phyloP scores from a whole-genome alignment of 768 basidiomycete genomes.

The Phanerochaete carnosa region DNA sequence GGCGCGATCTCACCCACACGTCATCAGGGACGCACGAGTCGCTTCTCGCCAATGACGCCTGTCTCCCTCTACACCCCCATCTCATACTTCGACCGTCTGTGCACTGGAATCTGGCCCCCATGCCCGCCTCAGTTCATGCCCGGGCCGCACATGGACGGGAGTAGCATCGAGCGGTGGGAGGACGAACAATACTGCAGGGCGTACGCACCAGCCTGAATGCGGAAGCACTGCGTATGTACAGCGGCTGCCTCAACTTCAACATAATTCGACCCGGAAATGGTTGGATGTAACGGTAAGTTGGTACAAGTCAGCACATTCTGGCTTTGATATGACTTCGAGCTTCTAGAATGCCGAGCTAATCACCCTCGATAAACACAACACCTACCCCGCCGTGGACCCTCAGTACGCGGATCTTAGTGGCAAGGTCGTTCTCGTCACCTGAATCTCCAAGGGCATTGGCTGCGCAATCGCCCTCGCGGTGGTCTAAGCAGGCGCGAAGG shows the following conservation, averaged over 20 bases:
- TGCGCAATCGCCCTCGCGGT: conserved; percentile 20
- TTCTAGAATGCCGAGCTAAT: too few relatives aligned
- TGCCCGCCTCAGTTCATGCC: conserved; percentile 67
- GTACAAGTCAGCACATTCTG: too few relatives aligned
- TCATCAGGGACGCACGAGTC: conserved; percentile 55
- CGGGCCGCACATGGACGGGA: conserved; percentile 63
- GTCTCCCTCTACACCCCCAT: conserved; percentile 55
- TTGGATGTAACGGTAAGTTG: too few relatives aligned
- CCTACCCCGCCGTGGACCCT: conserved; percentile 28
- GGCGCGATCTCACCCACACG: conserved; percentile 64
- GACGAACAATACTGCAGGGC: conserved; percentile 53
- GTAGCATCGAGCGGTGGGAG: conserved; percentile 77
- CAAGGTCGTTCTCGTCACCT: conserved; percentile 26
- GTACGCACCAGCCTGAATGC: too few relatives aligned
- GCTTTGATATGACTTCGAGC: too few relatives aligned
- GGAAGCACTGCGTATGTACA: too few relatives aligned
- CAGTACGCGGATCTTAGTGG: conserved; percentile 10
- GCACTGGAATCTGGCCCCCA: conserved; percentile 68
- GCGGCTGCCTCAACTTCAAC: too few relatives aligned
- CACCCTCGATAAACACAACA: not conserved
- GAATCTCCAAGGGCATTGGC: conserved; percentile 27
- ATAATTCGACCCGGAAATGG: too few relatives aligned
- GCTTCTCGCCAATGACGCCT: conserved; percentile 39
- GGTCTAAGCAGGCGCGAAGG: conserved; percentile 24
- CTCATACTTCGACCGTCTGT: conserved; percentile 72